These are phyloP conservation scores for Albugo laibachii DNA, from an alignment of 352 stramenopile species.

Conservation along the genomic window DNA sequence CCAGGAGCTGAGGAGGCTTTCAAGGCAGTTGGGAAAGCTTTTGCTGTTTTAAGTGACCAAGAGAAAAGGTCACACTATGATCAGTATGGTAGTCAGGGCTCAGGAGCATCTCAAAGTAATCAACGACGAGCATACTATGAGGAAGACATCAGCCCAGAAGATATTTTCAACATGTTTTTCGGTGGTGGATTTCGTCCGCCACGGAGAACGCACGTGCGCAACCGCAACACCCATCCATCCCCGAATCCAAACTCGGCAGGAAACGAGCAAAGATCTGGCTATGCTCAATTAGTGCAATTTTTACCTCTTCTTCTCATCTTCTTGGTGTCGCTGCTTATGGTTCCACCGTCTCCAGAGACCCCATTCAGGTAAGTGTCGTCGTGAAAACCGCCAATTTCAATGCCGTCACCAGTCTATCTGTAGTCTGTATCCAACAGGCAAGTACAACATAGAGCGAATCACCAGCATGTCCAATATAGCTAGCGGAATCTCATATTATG, in stretches of 20 bases:
- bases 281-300: slow-evolving; percentile 55
- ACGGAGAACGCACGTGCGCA: slow-evolving; percentile 16
- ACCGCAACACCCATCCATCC: slow-evolving; percentile 17
- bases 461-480: slow-evolving; percentile 69
- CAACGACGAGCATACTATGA: slow-evolving; percentile 33
- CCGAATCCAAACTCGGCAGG: slow-evolving; percentile 8
- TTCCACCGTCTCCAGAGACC: slow-evolving; percentile 40
- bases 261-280: slow-evolving; percentile 17
- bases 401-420: background rate
- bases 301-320: slow-evolving; percentile 74
- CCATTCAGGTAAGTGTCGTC: slow-evolving; percentile 32
- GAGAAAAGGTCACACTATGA: slow-evolving; percentile 81
- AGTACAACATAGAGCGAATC: slow-evolving; percentile 51
- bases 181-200: slow-evolving; percentile 51
- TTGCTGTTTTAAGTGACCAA: slow-evolving; percentile 78
- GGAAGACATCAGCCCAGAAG: slow-evolving; percentile 76
- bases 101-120: slow-evolving; percentile 14
- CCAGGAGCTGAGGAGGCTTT: slow-evolving; percentile 94
- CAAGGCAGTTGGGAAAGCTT: slow-evolving; percentile 90
- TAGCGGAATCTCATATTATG: slow-evolving; percentile 78
- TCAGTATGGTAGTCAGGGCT: slow-evolving; percentile 34
- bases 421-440: slow-evolving; percentile 50
- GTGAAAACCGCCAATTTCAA: background rate
- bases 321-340: slow-evolving; percentile 59
- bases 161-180: slow-evolving; percentile 89